A percentile compares a stretch with the other conserved stretches of the same genome.
Evolutionary conservation across 75 land plant genomes (phyloP).

Genomic region (Sequoia sempervirens): DNA sequence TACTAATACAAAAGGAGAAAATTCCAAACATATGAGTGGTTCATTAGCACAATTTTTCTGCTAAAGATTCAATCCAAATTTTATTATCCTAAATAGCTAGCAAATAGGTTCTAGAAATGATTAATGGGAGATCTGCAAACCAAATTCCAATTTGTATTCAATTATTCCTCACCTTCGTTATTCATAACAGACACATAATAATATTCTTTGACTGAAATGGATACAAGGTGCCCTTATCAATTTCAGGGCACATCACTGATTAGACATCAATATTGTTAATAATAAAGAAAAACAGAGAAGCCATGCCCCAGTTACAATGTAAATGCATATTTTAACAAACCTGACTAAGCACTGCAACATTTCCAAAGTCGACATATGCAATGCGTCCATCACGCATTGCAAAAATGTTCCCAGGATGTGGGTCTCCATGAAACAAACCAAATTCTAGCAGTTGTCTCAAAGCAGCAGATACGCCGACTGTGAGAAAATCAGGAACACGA

Average conservation of each 20-base stretch:
- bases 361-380: conserved; percentile 99
- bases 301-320: background rate
- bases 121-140: background rate
- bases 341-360: conserved; percentile 98
- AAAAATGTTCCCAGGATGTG: conserved; percentile 99
- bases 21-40: background rate
- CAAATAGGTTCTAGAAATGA: background rate
- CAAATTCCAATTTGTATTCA: background rate
- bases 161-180: background rate
- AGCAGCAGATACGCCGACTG: conserved; percentile 98
- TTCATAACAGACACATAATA: background rate
- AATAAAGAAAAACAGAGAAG: background rate
- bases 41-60: background rate
- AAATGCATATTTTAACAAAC: conserved; percentile 29
- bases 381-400: conserved; percentile 99
- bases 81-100: background rate
- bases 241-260: background rate
- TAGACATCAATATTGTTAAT: background rate
- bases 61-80: background rate
- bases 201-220: background rate
- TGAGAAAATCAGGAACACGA: conserved; percentile 76
- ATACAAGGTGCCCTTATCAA: background rate
- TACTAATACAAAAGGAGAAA: background rate
- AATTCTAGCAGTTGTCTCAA: conserved; percentile 90
- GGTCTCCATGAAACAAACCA: conserved; percentile 98